phyloP scores from a whole-genome alignment of 2,329 filamentous ascomycete genomes.

The Didymella exigua region DNA sequence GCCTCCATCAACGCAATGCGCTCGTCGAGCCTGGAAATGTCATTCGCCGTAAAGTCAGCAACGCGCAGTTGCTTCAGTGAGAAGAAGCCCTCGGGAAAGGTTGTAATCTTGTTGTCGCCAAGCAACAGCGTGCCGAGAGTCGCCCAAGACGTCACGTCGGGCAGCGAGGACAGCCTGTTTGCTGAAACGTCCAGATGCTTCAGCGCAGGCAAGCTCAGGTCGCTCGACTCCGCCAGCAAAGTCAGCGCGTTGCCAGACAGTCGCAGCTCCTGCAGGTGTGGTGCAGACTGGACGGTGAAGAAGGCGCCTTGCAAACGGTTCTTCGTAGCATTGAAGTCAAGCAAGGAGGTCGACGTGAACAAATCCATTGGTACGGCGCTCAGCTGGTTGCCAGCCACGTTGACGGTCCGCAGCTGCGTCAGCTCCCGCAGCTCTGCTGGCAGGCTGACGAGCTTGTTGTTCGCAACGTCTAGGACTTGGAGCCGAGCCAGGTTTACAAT shows the following conservation, averaged over 20 bases:
- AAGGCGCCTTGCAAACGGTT: constrained; percentile 77
- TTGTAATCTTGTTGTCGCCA: constrained; percentile 79
- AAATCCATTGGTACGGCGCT: constrained; percentile 71
- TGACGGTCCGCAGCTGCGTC: constrained; percentile 72
- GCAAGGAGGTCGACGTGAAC: constrained; percentile 70
- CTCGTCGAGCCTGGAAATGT: constrained; percentile 76
- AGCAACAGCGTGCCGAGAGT: constrained; percentile 74
- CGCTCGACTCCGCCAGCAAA: constrained; percentile 54
- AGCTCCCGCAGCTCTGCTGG: constrained; percentile 72
- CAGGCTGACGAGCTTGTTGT: constrained; percentile 76
- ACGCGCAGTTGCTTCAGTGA: constrained; percentile 71
- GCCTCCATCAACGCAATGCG: constrained; percentile 80
- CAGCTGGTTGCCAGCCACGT: constrained; percentile 80
- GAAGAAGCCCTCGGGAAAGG: constrained; percentile 77
- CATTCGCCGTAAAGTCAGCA: constrained; percentile 84
- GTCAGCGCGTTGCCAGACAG: constrained; percentile 76
- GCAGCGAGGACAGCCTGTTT: constrained; percentile 77
- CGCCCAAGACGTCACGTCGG: constrained; percentile 75
- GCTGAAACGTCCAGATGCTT: constrained; percentile 77
- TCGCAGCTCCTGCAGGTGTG: constrained; percentile 75
- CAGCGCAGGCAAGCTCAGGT: constrained; percentile 71
- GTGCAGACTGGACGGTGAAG: constrained; percentile 66
- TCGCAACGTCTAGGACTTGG: constrained; percentile 80
- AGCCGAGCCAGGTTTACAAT: constrained; percentile 70
- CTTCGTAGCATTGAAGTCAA: constrained; percentile 74